Evolutionary conservation across 2,329 filamentous ascomycete genomes (phyloP).

Genomic region (Graphilbum sp.): DNA sequence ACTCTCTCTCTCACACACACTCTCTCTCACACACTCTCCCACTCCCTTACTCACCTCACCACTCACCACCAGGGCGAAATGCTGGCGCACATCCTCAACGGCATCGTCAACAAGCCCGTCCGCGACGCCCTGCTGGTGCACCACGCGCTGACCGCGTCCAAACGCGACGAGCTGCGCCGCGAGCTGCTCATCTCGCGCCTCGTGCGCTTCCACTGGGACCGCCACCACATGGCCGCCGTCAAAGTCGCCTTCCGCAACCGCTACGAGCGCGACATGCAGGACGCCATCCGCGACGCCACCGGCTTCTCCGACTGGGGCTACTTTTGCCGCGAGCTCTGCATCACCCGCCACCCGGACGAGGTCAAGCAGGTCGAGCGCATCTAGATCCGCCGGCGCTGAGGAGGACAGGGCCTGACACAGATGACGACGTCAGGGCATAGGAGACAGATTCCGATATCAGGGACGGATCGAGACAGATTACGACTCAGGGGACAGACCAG

Average conservation of each 20-base stretch:
- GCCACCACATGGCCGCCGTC: slow-evolving; percentile 60
- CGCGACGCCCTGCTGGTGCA: slow-evolving; percentile 82
- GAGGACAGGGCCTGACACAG: not conserved
- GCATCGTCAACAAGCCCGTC: slow-evolving; percentile 87
- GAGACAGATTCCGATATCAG: no score
- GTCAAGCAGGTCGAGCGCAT: slow-evolving; percentile 34
- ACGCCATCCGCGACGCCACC: slow-evolving; percentile 63
- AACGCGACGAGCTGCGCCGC: slow-evolving; percentile 54
- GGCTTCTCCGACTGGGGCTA: slow-evolving; percentile 54
- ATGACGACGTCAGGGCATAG: no score
- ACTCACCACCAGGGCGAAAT: slow-evolving; percentile 89
- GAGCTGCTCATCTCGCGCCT: slow-evolving; percentile 80
- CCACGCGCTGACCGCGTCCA: slow-evolving; percentile 67
- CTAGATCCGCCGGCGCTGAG: slow-evolving; percentile 7
- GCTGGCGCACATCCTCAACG: slow-evolving; percentile 87
- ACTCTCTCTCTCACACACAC: not conserved
- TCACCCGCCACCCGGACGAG: slow-evolving; percentile 42
- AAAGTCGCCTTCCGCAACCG: slow-evolving; percentile 67
- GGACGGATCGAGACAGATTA: no score
- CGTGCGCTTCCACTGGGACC: slow-evolving; percentile 86
- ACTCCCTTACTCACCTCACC: no score
- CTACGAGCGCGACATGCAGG: slow-evolving; percentile 58
- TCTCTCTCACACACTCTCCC: not conserved
- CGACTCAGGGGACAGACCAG: no score
- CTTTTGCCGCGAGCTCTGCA: slow-evolving; percentile 58